Evolutionary conservation across 2,329 filamentous ascomycete species (phyloP).

Genomic region (Fusarium decemcellulare): DNA sequence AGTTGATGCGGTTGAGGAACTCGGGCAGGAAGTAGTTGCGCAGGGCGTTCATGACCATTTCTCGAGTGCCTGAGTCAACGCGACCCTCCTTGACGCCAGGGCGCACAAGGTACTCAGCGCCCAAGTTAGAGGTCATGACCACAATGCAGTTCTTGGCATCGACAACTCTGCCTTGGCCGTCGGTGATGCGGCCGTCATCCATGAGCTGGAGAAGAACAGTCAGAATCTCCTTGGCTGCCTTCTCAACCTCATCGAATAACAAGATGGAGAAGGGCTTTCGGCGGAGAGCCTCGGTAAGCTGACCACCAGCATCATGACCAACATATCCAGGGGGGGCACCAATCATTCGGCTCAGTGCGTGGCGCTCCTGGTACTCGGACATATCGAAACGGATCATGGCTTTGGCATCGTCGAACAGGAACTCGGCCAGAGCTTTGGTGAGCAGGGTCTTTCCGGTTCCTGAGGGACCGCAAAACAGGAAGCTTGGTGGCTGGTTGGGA

Average conservation of each 20-base stretch:
- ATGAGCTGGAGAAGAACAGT: conserved; percentile 99
- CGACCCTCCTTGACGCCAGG: conserved; percentile 83
- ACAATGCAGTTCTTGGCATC: conserved; percentile 99
- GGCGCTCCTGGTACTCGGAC: conserved; percentile 99
- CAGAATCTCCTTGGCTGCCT: conserved; percentile 96
- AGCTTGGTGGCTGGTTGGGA: conserved; percentile 96
- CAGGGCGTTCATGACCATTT: conserved; percentile 91
- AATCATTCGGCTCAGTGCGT: conserved; percentile 97
- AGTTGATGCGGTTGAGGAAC: conserved; percentile 98
- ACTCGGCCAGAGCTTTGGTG: conserved; percentile 97
- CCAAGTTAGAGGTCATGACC: conserved; percentile 98
- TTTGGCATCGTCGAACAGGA: conserved; percentile 97
- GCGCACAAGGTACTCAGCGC: conserved; percentile 91
- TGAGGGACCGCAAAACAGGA: conserved; percentile 98
- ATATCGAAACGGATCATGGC: conserved; percentile 99
- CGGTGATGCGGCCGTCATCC: conserved; percentile 98
- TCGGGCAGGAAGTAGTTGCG: conserved; percentile 98
- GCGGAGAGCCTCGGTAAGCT: conserved; percentile 94
- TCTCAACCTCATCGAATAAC: conserved; percentile 98
- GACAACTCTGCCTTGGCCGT: conserved; percentile 94
- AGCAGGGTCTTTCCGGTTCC: conserved; percentile 98
- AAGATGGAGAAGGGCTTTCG: conserved; percentile 98
- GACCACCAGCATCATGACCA: conserved; percentile 94
- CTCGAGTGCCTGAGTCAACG: conserved; percentile 87
- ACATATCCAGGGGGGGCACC: conserved; percentile 97